phyloP scores from a whole-genome alignment of 148 eudicot species.

The Persicaria maculosa region DNA sequence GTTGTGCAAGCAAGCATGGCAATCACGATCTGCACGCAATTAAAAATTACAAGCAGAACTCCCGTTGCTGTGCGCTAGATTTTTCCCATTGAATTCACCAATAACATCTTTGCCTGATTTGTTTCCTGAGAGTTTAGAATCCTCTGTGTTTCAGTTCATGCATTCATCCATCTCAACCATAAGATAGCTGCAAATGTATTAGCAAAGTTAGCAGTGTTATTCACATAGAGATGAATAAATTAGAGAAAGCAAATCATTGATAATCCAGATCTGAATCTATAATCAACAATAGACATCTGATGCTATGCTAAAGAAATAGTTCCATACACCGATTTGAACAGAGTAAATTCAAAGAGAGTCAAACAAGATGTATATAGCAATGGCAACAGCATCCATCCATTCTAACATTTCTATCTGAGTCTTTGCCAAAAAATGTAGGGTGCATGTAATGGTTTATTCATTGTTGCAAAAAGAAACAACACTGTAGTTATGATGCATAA shows the following conservation, averaged over 20 bases:
- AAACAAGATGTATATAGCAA: background rate
- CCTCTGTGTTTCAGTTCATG: background rate
- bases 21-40: background rate
- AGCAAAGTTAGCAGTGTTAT: background rate
- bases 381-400: background rate
- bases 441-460: too few species aligned
- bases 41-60: background rate
- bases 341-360: background rate
- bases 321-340: too few species aligned
- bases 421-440: too few species aligned
- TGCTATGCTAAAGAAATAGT: too few species aligned
- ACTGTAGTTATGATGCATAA: too few species aligned
- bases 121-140: background rate
- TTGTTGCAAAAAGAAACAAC: too few species aligned
- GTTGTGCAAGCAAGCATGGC: too few species aligned
- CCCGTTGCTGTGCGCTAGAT: background rate
- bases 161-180: background rate
- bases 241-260: too few species aligned
- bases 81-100: background rate
- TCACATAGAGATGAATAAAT: background rate
- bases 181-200: background rate
- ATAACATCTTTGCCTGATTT: background rate
- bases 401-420: background rate
- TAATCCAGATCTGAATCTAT: background rate
- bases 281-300: too few species aligned